Evolutionary conservation across 169 alveolate genomes (phyloP).

Genomic region (Neospora caninum): DNA sequence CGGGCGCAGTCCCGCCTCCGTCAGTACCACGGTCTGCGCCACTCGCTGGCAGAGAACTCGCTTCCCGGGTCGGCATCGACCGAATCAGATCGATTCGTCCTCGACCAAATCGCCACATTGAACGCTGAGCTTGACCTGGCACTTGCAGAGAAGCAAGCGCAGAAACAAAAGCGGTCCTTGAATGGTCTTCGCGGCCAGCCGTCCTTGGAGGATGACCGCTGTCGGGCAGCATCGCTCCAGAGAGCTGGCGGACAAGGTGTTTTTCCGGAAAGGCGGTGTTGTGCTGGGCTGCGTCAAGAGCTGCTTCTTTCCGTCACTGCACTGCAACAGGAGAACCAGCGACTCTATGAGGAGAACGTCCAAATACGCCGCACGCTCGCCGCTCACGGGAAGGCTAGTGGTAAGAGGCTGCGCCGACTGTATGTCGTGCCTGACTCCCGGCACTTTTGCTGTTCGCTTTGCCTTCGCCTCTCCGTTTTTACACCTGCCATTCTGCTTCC

Average conservation of each 20-base stretch:
- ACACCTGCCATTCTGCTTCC: no score
- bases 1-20: conserved; percentile 9
- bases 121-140: conserved; percentile 33
- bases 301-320: conserved; percentile 5
- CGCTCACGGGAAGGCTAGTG: background rate
- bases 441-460: no score
- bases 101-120: background rate
- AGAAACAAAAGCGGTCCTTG: background rate
- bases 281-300: background rate
- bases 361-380: conserved; percentile 22
- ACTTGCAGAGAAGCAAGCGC: conserved; percentile 12
- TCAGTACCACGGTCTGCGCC: conserved; percentile 34
- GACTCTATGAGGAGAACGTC: conserved; percentile 29
- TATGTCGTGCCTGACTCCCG: no score
- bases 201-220: background rate
- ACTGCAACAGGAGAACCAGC: conserved; percentile 31
- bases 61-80: background rate
- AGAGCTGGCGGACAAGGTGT: background rate
- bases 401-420: background rate
- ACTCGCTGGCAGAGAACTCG: background rate
- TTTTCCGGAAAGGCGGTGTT: background rate
- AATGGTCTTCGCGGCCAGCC: background rate
- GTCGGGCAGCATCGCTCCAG: background rate
- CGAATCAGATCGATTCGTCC: background rate
- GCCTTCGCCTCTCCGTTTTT: no score